Base-by-base conservation (phyloP, 1,284 basidiomycete species). In the Ganoderma leucocontextum region DNA sequence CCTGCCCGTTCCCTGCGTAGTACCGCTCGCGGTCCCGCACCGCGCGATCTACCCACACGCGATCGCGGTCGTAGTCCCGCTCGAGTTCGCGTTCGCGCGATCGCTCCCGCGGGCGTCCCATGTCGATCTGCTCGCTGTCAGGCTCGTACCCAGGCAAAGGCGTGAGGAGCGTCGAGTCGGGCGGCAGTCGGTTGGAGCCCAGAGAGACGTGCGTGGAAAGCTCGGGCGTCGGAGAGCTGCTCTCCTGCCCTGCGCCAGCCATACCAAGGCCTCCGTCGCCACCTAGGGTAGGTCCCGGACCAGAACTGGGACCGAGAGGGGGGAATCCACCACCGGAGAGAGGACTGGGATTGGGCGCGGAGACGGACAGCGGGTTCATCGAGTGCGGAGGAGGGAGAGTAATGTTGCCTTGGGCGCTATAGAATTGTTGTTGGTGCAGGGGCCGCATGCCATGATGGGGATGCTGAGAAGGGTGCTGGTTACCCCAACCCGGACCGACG, bases 151-250 rank as follows among this genome's bases (percentile, higher is more conserved):
- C 82, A 13, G 83, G 80, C 49, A 86, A 76, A 38, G 85, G 84
- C 60, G 85, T 86, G 70, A 87, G 77, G 59, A 87, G 81, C 9
- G 86, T 87, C 74, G 84, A 86, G 72, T 85, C 82, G 35, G 82
- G 76, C 38, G 85, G 82, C 41, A 87, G 79, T 42, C 80, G 75
- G 73, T 80, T 80, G 63, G 74, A 74, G 2, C 79, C 78, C 19
- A 78, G 74, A 13, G 73, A 70, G 53, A 76, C 75, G 60, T 77
- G 76, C 59, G 74, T 71, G 25, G 69, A 66, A 60, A 73, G 73
- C 65, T 73, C 72, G 22, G 69, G 73, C 22, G 73, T 65, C 19
- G 69, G 64, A 13, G 71, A 70, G 19, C 71, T 71, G 58, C 72
- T 66, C 36, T 66, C 74, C 25, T 60, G 55, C 35, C 62, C 63